Evolutionary conservation across 2,329 filamentous ascomycete species (phyloP).

Genomic region (Seiridium cupressi): DNA sequence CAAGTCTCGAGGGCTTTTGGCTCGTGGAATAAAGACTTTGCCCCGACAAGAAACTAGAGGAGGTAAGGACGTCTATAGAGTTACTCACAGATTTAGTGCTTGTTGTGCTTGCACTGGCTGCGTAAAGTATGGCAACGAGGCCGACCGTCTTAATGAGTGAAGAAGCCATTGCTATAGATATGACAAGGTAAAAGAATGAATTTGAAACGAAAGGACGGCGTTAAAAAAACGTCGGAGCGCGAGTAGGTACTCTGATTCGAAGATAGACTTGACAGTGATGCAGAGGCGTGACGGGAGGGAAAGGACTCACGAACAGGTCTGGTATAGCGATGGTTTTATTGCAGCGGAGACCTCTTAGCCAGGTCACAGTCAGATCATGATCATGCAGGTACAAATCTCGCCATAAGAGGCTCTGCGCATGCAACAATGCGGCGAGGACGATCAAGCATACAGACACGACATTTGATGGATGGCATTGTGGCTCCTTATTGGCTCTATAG

Average conservation of each 20-base stretch:
- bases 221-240: constrained; percentile 38
- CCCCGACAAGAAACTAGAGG: too few species aligned
- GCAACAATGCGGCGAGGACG: neutral
- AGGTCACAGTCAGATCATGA: neutral
- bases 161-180: constrained; percentile 35
- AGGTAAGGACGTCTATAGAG: too few species aligned
- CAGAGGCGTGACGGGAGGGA: constrained; percentile 6
- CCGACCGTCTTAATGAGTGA: constrained; percentile 36
- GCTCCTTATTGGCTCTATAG: neutral
- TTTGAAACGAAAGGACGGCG: constrained; percentile 15
- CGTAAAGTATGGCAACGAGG: constrained; percentile 34
- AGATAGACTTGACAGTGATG: constrained; percentile 20
- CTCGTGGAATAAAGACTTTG: too few species aligned
- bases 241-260: constrained; percentile 30
- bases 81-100: constrained; percentile 14
- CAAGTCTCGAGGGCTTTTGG: too few species aligned
- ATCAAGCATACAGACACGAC: neutral
- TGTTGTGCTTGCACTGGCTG: constrained; percentile 27
- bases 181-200: constrained; percentile 39
- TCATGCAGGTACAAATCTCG: neutral
- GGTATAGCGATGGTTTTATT: neutral
- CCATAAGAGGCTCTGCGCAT: neutral
- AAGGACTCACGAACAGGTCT: neutral
- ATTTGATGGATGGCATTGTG: neutral
- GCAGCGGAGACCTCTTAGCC: neutral